Evolutionary conservation across 257 asterid genomes (phyloP).

Genomic region (Linderniella brevidens): DNA sequence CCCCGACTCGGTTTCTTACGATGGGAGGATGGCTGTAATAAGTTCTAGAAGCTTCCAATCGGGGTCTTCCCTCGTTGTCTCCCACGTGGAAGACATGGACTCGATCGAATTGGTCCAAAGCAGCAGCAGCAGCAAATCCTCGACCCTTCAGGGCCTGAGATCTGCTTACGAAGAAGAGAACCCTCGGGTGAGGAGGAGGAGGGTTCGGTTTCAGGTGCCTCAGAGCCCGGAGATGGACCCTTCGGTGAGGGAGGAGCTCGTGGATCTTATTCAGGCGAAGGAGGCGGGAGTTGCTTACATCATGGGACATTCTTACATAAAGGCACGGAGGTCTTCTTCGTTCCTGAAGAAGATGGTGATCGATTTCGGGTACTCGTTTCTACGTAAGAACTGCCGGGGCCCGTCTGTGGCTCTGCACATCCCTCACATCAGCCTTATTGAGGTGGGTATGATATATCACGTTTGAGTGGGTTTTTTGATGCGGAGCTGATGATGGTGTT

Average conservation of each 20-base stretch:
- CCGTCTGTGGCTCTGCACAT: constrained; percentile 64
- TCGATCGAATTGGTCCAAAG: constrained; percentile 8
- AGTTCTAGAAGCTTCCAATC: constrained; percentile 27
- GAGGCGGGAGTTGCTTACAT: constrained; percentile 77
- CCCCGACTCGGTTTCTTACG: constrained; percentile 49
- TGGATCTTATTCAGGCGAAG: constrained; percentile 43
- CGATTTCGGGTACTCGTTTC: constrained; percentile 69
- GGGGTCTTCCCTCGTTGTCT: constrained; percentile 23
- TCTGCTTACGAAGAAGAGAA: constrained; percentile 3
- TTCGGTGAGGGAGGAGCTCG: constrained; percentile 27
- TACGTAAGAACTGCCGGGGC: constrained; percentile 81
- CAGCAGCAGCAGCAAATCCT: constrained; percentile 23
- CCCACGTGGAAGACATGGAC: constrained; percentile 16
- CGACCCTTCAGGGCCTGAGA: constrained; percentile 3
- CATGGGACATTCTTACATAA: constrained; percentile 60
- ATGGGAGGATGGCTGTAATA: constrained; percentile 51
- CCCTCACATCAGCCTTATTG: constrained; percentile 72
- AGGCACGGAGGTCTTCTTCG: constrained; percentile 61
- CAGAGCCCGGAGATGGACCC: constrained; percentile 2
- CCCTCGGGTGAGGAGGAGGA: neutral
- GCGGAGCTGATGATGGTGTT: no score
- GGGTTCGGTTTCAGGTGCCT: constrained; percentile 12
- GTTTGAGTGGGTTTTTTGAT: neutral
- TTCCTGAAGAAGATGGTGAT: constrained; percentile 47
- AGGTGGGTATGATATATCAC: constrained; percentile 30